These are phyloP conservation scores for Cichorium intybus DNA, from an alignment of 140 eudicot genomes.

Conservation along the genomic window DNA sequence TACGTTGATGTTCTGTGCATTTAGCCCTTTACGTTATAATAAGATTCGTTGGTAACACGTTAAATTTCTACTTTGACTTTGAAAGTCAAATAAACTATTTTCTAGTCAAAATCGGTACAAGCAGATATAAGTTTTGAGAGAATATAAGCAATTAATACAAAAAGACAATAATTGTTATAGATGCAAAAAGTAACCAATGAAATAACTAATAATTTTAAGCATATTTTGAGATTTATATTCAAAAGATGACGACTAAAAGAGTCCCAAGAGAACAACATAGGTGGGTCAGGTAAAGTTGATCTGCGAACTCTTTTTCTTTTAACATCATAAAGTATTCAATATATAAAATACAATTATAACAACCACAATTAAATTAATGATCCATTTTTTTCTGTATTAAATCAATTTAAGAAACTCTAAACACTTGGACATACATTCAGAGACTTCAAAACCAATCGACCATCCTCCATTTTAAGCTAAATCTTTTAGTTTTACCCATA, in stretches of 20 bases:
- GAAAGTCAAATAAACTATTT: not conserved
- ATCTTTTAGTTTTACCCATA: no score
- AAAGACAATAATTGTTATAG: not conserved
- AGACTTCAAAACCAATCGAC: no score
- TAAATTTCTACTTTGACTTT: slow-evolving; percentile 9
- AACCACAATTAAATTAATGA: no score
- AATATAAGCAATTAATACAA: not conserved
- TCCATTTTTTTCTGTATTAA: not conserved
- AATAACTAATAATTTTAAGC: not conserved
- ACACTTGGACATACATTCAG: no score
- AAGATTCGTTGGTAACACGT: not conserved
- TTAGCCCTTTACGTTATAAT: not conserved
- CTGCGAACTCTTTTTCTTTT: not conserved
- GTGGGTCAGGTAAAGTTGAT: not conserved
- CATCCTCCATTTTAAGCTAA: no score
- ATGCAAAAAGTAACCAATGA: not conserved
- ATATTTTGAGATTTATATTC: not conserved
- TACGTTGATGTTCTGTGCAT: no score
- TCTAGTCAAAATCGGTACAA: not conserved
- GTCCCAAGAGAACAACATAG: not conserved
- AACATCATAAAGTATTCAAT: not conserved
- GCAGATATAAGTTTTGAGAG: not conserved
- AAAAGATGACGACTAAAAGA: not conserved
- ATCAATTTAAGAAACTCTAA: not conserved
- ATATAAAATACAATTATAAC: not conserved